phyloP scores from a whole-genome alignment of 75 land plant species.

The Cryptomeria japonica region DNA sequence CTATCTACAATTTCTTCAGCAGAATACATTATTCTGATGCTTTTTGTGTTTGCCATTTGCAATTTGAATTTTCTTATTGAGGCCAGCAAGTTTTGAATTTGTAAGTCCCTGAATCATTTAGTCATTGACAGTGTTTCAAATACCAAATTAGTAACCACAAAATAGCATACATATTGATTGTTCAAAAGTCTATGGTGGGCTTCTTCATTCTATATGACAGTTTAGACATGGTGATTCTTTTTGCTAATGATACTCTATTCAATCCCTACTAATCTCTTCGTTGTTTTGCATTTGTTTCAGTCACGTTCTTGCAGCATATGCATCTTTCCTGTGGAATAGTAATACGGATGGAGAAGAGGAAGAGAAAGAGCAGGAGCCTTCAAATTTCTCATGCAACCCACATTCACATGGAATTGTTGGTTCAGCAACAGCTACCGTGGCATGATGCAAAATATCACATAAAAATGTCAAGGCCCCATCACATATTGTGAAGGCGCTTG shows the following conservation, averaged over 20 bases:
- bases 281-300: constrained; percentile 22
- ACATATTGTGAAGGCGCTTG: not conserved
- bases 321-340: constrained; percentile 60
- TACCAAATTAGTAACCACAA: not conserved
- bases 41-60: not conserved
- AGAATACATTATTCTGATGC: not conserved
- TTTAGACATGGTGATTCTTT: not conserved
- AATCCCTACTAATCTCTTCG: not conserved
- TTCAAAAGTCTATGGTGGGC: not conserved
- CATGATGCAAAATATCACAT: not conserved
- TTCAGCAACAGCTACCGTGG: not conserved
- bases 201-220: not conserved
- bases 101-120: not conserved
- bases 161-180: not conserved
- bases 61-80: not conserved
- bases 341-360: constrained; percentile 42
- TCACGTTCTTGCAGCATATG: constrained; percentile 60
- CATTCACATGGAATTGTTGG: not conserved
- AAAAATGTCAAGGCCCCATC: not conserved
- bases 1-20: not conserved
- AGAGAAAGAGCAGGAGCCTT: constrained; percentile 8
- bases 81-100: not conserved
- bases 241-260: not conserved
- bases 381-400: not conserved
- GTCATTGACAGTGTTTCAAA: not conserved